Base-by-base conservation (phyloP, 192 early-diverging fungal genomes). In the Umbelopsis sp. region DNA sequence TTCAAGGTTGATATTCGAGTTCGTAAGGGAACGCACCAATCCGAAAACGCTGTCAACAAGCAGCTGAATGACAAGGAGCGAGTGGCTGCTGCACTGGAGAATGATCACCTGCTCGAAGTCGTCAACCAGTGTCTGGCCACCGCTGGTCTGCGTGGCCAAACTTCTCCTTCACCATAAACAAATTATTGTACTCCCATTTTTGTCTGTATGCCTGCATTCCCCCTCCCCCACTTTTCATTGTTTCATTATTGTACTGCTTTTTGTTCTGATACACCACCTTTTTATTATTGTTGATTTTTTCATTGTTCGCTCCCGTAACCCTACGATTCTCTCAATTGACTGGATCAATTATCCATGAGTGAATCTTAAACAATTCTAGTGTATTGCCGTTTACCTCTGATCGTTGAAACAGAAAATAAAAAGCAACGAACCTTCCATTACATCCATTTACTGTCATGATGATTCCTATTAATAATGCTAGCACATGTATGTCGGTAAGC, bases 1-100 rank as follows among this genome's bases (percentile, higher is more conserved):
- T 99, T 95, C 85, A 98, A 97, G 84, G 90, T 98, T 6, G 94
- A 96, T 81, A 96, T 99, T 49, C 82, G 81, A 12, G 94, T 99
- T 27, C 86, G 90, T 21, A 85, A 94, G 71, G 97, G 97, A 55
- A 96, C 96, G 8, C 97, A 99, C 83, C 96, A 99, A 77, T 94
- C 92, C 10, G 97, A 99, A 78, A 79, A 84, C 46, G 93, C 94
- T 64, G 95, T 99, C 68, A 99, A 99, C 78, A 99, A 98, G 80
- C 97, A 99, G 77, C 83, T 99, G 66, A 99, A 99, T 82, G 96
- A 98, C 74, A 99, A 99, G 87, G 97, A 99, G 71, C 86, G 97
- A 22, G 98, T 98, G 13, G 96, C 98, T 4, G 98, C 98, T 1
- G 98, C 98, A 5, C 80, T 99, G 49, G 98, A 98, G 74, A 99